phyloP scores from a whole-genome alignment of 345 rosid genomes.

The Syzygium oleosum region DNA sequence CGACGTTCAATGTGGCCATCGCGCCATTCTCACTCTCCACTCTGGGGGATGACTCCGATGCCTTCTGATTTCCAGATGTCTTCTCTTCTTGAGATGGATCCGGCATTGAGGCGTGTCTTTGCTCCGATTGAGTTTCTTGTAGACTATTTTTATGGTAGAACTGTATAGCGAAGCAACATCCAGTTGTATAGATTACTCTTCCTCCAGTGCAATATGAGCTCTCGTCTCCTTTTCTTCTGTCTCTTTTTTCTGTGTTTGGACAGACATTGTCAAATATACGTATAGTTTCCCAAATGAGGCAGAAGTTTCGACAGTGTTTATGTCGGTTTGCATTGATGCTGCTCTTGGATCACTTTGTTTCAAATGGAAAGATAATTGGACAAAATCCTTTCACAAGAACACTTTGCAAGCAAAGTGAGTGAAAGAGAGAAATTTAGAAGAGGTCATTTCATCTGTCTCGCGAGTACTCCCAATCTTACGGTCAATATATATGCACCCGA shows the following conservation, averaged over 20 bases:
- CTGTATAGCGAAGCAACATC: background rate
- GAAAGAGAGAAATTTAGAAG: background rate
- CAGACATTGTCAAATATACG: background rate
- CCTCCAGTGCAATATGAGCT: background rate
- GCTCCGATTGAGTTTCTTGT: background rate
- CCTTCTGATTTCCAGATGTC: conserved; percentile 1
- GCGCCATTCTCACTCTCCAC: conserved; percentile 62
- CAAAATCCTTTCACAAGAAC: background rate
- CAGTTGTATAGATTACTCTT: background rate
- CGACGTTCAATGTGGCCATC: conserved; percentile 52
- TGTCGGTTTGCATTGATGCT: background rate
- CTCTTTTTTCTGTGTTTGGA: background rate
- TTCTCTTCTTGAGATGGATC: background rate
- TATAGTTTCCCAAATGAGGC: background rate
- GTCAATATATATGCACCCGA: background rate
- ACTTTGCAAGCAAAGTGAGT: background rate
- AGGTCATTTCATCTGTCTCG: background rate
- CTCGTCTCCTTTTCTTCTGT: background rate
- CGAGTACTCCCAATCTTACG: background rate
- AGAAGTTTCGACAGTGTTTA: background rate
- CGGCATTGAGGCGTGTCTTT: background rate
- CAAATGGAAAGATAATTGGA: background rate
- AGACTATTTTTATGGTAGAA: background rate
- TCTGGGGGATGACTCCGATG: conserved; percentile 42
- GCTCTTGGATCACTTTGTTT: background rate